Evolutionary conservation across 2,329 filamentous ascomycete species (phyloP), one percentile per base, ranked within the genome.

Genomic region (Colletotrichum echinochloae): DNA sequence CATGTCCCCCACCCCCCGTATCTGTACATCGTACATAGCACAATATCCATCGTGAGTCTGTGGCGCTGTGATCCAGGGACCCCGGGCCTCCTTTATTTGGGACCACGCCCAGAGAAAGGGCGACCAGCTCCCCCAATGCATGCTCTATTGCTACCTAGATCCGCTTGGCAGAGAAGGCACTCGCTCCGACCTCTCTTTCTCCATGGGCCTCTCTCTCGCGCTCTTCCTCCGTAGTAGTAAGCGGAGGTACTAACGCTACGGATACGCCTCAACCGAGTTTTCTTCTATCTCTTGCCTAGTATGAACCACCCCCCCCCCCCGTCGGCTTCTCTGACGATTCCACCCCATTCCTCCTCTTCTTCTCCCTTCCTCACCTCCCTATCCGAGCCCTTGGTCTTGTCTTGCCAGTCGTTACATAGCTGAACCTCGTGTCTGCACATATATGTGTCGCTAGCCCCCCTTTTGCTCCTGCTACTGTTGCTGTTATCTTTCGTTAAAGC

Each of bases 261-360:
- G 65, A 64, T 56, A 52, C 65, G 65, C 57, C 65, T 62, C 48
- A 33, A 49, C 59, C 30, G 67, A 37, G 65, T 70, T 72, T 66
- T 57, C 69, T 72, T 66, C 69, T 72, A 65, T 57, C 69, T 72
- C 65, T 52, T 74, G 57, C 56, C 74, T 56, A 20, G 62, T 73
- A 67, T 66, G 26, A 66, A 71, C 60, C 41, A 16, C 41, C n/a
- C 41, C 20, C n/a, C 41, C 20, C 20, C 61, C 55, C 62, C 51
- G 59, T 73, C 64, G 54, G 52, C 61, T 57, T 66, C 67, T 65
- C 56, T 56, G 18, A 55, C 49, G 59, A 56, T 46, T 51, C 26
- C 26, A 44, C 44, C 39, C 28, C 18, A 4, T 35, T 72, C 55
- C 16, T 44, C 44, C 60, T 60, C 49, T 59, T 48, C 52, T 41